Conservation (phyloP, 2,329 filamentous ascomycete species). For the Verticillium nonalfalfae region DNA sequence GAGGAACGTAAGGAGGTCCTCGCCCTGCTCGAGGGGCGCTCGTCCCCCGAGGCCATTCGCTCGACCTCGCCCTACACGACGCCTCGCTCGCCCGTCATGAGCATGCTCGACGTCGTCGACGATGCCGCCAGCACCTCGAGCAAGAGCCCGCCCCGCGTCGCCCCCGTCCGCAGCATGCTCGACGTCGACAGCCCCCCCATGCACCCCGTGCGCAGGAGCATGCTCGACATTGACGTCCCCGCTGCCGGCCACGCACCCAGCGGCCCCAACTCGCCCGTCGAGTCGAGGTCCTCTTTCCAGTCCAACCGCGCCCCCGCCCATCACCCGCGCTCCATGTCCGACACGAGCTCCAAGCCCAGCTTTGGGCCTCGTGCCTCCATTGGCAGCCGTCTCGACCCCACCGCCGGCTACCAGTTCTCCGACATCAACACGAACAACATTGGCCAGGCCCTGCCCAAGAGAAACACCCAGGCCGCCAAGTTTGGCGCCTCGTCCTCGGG, state of each 20-base stretch:
- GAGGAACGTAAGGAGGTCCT: conserved; percentile 72
- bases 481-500: conserved; percentile 18
- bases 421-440: conserved; percentile 48
- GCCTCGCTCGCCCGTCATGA: conserved; percentile 61
- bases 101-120: conserved; percentile 57
- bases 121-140: conserved; percentile 20
- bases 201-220: conserved; percentile 39
- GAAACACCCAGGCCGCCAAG: conserved; percentile 40
- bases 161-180: conserved; percentile 61
- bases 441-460: conserved; percentile 43
- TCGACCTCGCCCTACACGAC: conserved; percentile 48
- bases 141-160: conserved; percentile 24
- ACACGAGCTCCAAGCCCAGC: conserved; percentile 42
- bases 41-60: conserved; percentile 28
- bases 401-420: conserved; percentile 54
- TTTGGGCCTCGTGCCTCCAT: conserved; percentile 28
- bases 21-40: conserved; percentile 45
- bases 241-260: conserved; percentile 27
- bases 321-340: conserved; percentile 49
- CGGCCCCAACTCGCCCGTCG: conserved; percentile 39
- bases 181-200: conserved; percentile 43
- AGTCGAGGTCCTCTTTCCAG: conserved; percentile 26
- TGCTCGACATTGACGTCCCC: conserved; percentile 42
- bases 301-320: conserved; percentile 15
- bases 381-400: conserved; percentile 18